Conservation (phyloP, 148 eudicot species). For the Camellia granthamiana region DNA sequence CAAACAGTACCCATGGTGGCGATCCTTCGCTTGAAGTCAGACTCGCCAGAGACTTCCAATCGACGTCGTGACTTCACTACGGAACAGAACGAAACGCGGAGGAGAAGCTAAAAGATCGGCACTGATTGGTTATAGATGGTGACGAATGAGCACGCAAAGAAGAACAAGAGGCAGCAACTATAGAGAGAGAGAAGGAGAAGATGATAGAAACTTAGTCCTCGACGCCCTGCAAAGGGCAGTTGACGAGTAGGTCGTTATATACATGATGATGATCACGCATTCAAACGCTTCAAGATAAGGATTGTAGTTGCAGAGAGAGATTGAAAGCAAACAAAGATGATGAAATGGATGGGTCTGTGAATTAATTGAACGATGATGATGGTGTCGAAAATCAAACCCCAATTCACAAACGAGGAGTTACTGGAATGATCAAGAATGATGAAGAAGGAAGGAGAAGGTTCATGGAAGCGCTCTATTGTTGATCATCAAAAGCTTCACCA, state of each 20-base stretch:
- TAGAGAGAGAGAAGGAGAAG: too few species aligned
- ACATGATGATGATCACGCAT: slow-evolving; percentile 22
- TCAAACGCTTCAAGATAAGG: slow-evolving; percentile 18
- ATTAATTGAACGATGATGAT: neutral
- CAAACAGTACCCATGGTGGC: slow-evolving; percentile 46
- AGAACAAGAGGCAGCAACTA: too few species aligned
- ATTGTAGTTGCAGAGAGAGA: neutral
- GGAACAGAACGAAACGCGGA: slow-evolving; percentile 24
- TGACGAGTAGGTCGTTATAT: slow-evolving; percentile 17
- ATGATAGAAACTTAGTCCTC: slow-evolving; percentile 3
- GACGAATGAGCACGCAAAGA: too few species aligned
- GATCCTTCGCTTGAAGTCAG: slow-evolving; percentile 36
- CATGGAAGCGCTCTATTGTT: too few species aligned
- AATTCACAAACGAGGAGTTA: too few species aligned
- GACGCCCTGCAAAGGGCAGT: slow-evolving; percentile 21
- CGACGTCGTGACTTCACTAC: slow-evolving; percentile 50
- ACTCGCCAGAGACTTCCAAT: slow-evolving; percentile 43
- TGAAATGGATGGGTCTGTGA: slow-evolving; percentile 3
- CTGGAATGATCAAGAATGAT: too few species aligned
- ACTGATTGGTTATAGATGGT: neutral
- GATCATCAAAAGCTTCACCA: too few species aligned
- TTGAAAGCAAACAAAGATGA: neutral
- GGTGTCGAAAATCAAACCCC: neutral
- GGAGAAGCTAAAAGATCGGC: slow-evolving; percentile 25
- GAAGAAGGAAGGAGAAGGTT: too few species aligned